Evolutionary conservation across 495 filamentous ascomycete species (phyloP).

Genomic region (Aspergillus homomorphus): DNA sequence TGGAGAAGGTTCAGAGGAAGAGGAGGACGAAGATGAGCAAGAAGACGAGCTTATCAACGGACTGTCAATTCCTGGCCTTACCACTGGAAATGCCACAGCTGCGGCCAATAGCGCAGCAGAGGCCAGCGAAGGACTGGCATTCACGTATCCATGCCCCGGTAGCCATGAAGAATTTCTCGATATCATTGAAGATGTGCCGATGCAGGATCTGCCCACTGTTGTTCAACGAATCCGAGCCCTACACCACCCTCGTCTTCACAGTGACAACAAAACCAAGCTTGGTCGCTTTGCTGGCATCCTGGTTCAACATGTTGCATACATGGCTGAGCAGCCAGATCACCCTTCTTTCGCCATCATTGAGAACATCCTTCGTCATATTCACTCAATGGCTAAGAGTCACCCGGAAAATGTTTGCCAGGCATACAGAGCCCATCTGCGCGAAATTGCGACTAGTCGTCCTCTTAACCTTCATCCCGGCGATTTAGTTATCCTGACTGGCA

Average conservation of each 20-base stretch:
- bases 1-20: conserved; percentile 41
- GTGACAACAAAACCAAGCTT: conserved; percentile 80
- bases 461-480: conserved; percentile 67
- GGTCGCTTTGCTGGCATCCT: conserved; percentile 69
- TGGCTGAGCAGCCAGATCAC: conserved; percentile 50
- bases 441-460: conserved; percentile 58
- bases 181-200: conserved; percentile 55
- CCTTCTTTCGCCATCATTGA: conserved; percentile 62
- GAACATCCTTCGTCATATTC: conserved; percentile 71
- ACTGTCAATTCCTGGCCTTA: conserved; percentile 28
- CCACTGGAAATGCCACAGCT: conserved; percentile 20
- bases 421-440: conserved; percentile 69
- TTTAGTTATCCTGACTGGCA: conserved; percentile 74
- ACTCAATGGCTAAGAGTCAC: conserved; percentile 82
- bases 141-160: conserved; percentile 79
- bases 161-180: conserved; percentile 69
- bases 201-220: conserved; percentile 68
- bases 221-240: conserved; percentile 83
- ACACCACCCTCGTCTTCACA: conserved; percentile 81
- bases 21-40: conserved; percentile 47
- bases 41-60: conserved; percentile 48
- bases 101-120: conserved; percentile 28
- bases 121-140: conserved; percentile 59
- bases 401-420: conserved; percentile 70
- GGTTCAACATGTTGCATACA: conserved; percentile 71